Percentiles rank a stretch among this genome's conserved stretches.
Conservation (phyloP, 331 rosid species). For the Quercus tomentella region DNA sequence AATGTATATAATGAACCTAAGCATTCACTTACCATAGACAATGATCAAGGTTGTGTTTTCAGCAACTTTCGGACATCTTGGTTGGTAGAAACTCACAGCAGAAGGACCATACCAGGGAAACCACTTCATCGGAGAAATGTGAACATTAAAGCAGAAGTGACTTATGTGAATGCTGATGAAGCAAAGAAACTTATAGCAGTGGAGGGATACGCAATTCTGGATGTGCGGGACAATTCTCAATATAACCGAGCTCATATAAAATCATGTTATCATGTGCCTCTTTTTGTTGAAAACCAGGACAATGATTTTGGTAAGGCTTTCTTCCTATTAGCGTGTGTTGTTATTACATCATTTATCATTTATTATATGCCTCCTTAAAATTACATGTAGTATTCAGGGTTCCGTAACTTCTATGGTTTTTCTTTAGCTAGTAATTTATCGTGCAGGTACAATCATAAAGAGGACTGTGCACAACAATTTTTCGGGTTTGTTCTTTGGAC, state of each 20-base stretch:
- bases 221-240: conserved; percentile 77
- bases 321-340: background rate
- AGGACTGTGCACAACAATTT: conserved; percentile 91
- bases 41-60: conserved; percentile 37
- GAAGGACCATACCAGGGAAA: conserved; percentile 48
- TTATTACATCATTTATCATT: background rate
- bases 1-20: conserved; percentile 5
- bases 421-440: background rate
- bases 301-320: conserved; percentile 58
- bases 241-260: conserved; percentile 80
- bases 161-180: conserved; percentile 66
- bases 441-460: conserved; percentile 72
- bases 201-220: conserved; percentile 69
- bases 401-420: background rate
- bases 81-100: conserved; percentile 52
- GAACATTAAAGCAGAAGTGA: conserved; percentile 68
- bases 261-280: conserved; percentile 81
- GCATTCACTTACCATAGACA: background rate
- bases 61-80: conserved; percentile 62
- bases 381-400: background rate
- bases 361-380: background rate
- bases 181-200: conserved; percentile 66
- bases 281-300: conserved; percentile 80
- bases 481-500: conserved; percentile 82
- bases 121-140: conserved; percentile 32